Conservation (phyloP, 2,329 filamentous ascomycete genomes). For the Plectosphaerella plurivora region DNA sequence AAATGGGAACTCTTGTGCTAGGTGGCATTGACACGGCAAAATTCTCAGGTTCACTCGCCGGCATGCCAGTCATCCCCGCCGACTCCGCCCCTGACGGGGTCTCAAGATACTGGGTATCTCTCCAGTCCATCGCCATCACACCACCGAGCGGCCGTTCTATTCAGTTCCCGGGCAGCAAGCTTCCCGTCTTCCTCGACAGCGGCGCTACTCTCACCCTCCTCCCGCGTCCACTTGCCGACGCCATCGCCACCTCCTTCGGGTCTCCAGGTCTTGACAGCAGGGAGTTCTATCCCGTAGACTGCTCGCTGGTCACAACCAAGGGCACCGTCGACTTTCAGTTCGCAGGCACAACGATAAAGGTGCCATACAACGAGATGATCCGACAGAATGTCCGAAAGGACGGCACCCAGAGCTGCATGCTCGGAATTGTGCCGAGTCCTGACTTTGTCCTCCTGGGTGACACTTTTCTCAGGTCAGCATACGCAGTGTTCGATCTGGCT, state of each 20-base stretch:
- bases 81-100: slow-evolving; percentile 50
- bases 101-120: slow-evolving; percentile 47
- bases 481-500: slow-evolving; percentile 50
- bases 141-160: slow-evolving; percentile 27
- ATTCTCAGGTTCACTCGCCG: slow-evolving; percentile 54
- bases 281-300: slow-evolving; percentile 44
- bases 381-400: slow-evolving; percentile 21
- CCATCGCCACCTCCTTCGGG: slow-evolving; percentile 46
- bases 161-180: slow-evolving; percentile 22
- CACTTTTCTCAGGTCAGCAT: slow-evolving; percentile 52
- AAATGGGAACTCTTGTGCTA: slow-evolving; percentile 61
- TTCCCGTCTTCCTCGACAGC: slow-evolving; percentile 65
- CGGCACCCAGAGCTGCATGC: slow-evolving; percentile 32
- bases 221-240: slow-evolving; percentile 48
- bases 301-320: slow-evolving; percentile 29
- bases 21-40: slow-evolving; percentile 64
- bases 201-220: slow-evolving; percentile 66
- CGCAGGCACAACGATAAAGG: slow-evolving; percentile 38
- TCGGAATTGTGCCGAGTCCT: slow-evolving; percentile 43
- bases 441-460: slow-evolving; percentile 52
- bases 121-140: slow-evolving; percentile 38
- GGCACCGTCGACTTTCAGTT: slow-evolving; percentile 48
- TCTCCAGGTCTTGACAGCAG: slow-evolving; percentile 28
- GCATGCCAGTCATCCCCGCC: slow-evolving; percentile 56
- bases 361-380: slow-evolving; percentile 46